Conservation (phyloP, 495 filamentous ascomycete species). For the Melanomma pulvis-pyrius region DNA sequence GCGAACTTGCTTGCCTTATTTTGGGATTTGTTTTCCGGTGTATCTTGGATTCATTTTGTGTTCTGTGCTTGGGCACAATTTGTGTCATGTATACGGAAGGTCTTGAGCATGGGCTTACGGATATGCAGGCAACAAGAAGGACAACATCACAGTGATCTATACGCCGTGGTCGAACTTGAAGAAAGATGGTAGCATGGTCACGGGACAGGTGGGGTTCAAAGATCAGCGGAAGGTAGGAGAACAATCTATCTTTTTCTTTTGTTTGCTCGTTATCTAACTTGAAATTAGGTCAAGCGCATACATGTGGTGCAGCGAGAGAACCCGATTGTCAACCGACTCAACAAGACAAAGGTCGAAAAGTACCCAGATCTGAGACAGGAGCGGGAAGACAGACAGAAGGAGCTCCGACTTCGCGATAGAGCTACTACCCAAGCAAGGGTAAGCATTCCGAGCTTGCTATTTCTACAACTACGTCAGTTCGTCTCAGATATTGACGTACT, state of each 20-base stretch:
- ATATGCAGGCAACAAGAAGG: constrained; percentile 86
- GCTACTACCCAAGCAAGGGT: constrained; percentile 67
- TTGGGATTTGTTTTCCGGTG: not conserved
- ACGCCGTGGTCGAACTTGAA: constrained; percentile 97
- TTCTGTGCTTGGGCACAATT: no score
- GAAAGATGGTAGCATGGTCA: constrained; percentile 95
- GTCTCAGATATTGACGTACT: not conserved
- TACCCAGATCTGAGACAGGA: constrained; percentile 79
- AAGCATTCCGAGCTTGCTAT: constrained; percentile 29
- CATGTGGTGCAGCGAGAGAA: constrained; percentile 79
- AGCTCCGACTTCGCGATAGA: constrained; percentile 69
- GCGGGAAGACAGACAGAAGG: constrained; percentile 72
- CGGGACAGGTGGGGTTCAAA: constrained; percentile 92
- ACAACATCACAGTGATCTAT: constrained; percentile 94
- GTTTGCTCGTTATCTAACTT: not conserved
- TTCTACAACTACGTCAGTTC: not conserved
- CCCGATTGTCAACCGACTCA: constrained; percentile 88
- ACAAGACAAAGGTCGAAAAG: constrained; percentile 90
- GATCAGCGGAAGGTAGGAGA: constrained; percentile 65
- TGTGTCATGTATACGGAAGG: no score
- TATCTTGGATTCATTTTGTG: no score
- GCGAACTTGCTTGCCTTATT: not conserved
- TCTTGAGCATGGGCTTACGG: not conserved
- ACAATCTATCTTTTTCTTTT: not conserved
- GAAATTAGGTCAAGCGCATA: constrained; percentile 69